These are phyloP conservation scores for Citeromyces matritensis DNA, from an alignment of 805 yeast species.

Conservation along the genomic window DNA sequence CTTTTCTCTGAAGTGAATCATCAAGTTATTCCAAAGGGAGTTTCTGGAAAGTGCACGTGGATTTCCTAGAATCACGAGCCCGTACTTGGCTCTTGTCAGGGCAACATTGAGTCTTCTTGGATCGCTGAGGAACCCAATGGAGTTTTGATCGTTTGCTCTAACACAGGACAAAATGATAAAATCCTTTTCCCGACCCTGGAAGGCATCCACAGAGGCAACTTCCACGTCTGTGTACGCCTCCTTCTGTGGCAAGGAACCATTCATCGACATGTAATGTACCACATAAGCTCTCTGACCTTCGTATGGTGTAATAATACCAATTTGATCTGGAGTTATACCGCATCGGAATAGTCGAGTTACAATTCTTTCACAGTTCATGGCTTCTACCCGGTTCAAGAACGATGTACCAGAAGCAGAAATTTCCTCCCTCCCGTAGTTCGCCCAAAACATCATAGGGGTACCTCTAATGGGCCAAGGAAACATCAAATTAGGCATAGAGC, in stretches of 20 bases:
- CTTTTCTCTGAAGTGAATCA: slow-evolving; percentile 65
- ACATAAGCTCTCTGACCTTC: slow-evolving; percentile 91
- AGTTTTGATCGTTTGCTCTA: slow-evolving; percentile 53
- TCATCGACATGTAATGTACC: slow-evolving; percentile 61
- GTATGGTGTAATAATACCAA: slow-evolving; percentile 89
- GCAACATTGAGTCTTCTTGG: slow-evolving; percentile 85
- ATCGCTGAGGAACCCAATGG: slow-evolving; percentile 74
- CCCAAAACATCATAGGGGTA: slow-evolving; percentile 95
- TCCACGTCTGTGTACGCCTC: slow-evolving; percentile 56
- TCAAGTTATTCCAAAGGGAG: slow-evolving; percentile 62
- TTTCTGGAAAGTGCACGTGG: slow-evolving; percentile 64
- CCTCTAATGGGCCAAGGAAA: slow-evolving; percentile 90
- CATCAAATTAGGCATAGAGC: slow-evolving; percentile 34
- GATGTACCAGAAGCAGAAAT: slow-evolving; percentile 71
- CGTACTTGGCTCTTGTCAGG: slow-evolving; percentile 75
- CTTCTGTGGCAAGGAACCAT: slow-evolving; percentile 46
- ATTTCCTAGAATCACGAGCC: slow-evolving; percentile 70
- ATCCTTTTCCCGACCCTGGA: slow-evolving; percentile 45
- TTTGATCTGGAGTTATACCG: slow-evolving; percentile 67
- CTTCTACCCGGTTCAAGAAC: slow-evolving; percentile 75
- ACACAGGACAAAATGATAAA: slow-evolving; percentile 36
- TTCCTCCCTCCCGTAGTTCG: slow-evolving; percentile 79
- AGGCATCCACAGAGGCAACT: slow-evolving; percentile 66
- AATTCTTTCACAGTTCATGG: slow-evolving; percentile 72
- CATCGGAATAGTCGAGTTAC: slow-evolving; percentile 50